A percentile compares a stretch with the other conserved stretches of the same genome.
These are phyloP conservation scores for Huntiella abstrusa DNA, from an alignment of 2,329 filamentous ascomycete species.

Conservation along the genomic window DNA sequence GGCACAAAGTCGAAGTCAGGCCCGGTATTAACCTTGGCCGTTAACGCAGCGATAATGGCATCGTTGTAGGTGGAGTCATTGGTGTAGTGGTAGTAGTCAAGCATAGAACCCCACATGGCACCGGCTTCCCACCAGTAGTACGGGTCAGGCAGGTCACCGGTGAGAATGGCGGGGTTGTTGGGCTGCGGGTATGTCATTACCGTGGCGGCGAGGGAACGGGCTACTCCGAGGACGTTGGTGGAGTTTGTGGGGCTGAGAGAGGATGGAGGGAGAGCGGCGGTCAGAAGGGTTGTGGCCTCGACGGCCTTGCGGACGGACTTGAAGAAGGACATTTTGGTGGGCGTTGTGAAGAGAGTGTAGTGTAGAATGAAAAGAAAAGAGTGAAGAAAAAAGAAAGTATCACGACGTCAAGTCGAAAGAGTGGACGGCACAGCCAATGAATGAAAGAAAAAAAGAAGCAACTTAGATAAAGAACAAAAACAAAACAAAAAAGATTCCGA, in stretches of 20 bases:
- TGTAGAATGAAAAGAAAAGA: background rate
- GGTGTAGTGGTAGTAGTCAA: conserved; percentile 52
- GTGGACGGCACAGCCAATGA: background rate
- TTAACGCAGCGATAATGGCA: conserved; percentile 36
- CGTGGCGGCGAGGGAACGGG: conserved; percentile 39
- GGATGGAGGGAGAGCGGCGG: conserved; percentile 6
- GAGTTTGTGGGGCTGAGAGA: conserved; percentile 5
- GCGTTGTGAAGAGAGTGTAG: background rate
- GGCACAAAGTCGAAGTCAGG: conserved; percentile 41
- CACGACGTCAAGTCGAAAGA: background rate
- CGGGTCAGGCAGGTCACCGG: conserved; percentile 44
- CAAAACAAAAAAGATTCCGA: background rate
- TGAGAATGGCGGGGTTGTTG: conserved; percentile 20
- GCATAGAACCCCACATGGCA: conserved; percentile 46
- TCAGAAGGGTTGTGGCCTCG: background rate
- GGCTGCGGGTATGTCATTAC: conserved; percentile 47
- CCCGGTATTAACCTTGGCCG: conserved; percentile 36
- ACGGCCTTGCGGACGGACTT: conserved; percentile 6
- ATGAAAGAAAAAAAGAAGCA: conserved; percentile 5
- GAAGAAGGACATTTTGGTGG: conserved; percentile 5
- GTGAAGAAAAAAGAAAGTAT: background rate
- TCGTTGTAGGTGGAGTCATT: conserved; percentile 43
- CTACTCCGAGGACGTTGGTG: conserved; percentile 39
- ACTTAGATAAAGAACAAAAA: background rate
- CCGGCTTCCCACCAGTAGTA: conserved; percentile 54